A percentile compares a stretch with the other conserved stretches of the same genome.
phyloP scores from a whole-genome alignment of 2,329 filamentous ascomycete species.

The Venturiaceae sp. region DNA sequence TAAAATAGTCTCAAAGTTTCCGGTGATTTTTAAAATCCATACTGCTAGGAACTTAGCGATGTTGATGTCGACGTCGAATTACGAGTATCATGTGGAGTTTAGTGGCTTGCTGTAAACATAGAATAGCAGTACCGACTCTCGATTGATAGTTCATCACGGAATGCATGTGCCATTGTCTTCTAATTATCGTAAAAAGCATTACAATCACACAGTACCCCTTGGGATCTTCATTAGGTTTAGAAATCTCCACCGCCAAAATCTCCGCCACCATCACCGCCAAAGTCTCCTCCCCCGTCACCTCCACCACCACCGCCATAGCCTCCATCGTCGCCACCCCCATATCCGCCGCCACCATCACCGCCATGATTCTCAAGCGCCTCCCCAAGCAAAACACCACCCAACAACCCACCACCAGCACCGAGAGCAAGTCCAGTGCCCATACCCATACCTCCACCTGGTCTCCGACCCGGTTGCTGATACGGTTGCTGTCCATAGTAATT shows the following conservation, averaged over 20 bases:
- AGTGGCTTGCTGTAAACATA: no score
- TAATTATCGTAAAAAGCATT: no score
- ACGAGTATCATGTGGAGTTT: no score
- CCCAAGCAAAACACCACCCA: constrained; percentile 66
- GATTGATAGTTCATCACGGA: no score
- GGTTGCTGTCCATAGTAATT: constrained; percentile 17
- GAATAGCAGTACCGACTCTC: no score
- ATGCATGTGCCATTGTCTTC: no score
- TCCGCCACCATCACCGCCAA: constrained; percentile 18
- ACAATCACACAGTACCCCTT: no score
- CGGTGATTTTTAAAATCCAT: no score
- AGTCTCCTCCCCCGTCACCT: constrained; percentile 13
- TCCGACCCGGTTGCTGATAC: constrained; percentile 30
- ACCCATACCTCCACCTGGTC: constrained; percentile 48
- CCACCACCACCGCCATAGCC: constrained; percentile 14
- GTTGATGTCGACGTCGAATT: no score
- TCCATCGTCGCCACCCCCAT: constrained; percentile 22
- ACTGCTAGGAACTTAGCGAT: no score
- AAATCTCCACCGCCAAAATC: constrained; percentile 18
- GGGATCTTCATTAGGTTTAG: no score
- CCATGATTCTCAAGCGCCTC: constrained; percentile 50
- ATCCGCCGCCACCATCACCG: constrained; percentile 21
- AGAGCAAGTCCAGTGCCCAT: constrained; percentile 63
- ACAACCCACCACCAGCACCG: constrained; percentile 69
- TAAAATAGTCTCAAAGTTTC: no score